A percentile compares a stretch with the other conserved stretches of the same genome.
phyloP scores from a whole-genome alignment of 2,329 filamentous ascomycete species.

The Thelonectria rubi region DNA sequence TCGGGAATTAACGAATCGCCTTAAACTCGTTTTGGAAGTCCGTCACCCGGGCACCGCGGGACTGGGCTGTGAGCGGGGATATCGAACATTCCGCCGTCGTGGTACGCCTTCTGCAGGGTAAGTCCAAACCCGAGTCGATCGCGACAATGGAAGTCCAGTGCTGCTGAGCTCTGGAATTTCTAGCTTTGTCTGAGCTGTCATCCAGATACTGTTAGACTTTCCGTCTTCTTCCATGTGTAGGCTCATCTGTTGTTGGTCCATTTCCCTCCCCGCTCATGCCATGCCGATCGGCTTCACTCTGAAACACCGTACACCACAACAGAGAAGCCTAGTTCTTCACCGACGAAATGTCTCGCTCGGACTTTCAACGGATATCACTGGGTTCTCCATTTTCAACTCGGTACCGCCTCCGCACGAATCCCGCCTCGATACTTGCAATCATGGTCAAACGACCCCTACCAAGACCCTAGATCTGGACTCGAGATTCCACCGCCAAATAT shows the following conservation, averaged over 20 bases:
- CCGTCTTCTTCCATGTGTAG: background rate
- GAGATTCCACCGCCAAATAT: background rate
- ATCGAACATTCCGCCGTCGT: constrained; percentile 14
- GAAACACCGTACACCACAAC: background rate
- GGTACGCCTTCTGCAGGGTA: constrained; percentile 10
- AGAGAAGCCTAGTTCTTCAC: background rate
- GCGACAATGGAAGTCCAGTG: background rate
- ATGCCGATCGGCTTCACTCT: background rate
- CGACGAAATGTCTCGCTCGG: background rate
- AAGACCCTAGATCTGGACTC: background rate
- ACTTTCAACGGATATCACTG: no score
- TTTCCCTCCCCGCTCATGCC: background rate
- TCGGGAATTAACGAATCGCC: constrained; percentile 22
- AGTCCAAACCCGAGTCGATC: background rate
- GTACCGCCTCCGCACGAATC: no score
- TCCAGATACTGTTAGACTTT: background rate
- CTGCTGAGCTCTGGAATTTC: no score
- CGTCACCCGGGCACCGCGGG: constrained; percentile 22
- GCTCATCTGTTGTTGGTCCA: background rate
- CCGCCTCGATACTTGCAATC: no score
- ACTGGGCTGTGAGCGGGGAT: constrained; percentile 14
- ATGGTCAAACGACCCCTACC: background rate
- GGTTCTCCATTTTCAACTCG: no score
- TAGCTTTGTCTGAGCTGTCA: background rate
- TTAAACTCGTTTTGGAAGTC: constrained; percentile 20